Percentiles rank a stretch among this genome's conserved stretches.
Conservation (phyloP, 1,284 basidiomycete species). For the Moniliophthora roreri region DNA sequence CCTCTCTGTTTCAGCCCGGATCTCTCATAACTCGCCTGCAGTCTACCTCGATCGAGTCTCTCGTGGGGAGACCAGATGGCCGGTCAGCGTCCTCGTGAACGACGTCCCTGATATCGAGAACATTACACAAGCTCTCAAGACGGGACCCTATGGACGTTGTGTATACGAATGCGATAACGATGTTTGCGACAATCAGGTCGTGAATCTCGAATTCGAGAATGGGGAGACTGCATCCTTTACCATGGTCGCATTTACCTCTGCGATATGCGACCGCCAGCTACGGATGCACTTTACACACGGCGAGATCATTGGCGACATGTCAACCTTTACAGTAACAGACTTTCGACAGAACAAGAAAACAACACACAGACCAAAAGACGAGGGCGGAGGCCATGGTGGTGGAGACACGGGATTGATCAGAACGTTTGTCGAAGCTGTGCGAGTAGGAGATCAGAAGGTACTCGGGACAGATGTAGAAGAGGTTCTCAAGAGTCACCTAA, state of each 20-base stretch:
- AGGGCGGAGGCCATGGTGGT: constrained; percentile 77
- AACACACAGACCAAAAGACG: constrained; percentile 48
- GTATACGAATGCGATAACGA: constrained; percentile 84
- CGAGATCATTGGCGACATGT: constrained; percentile 84
- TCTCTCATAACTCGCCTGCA: constrained; percentile 26
- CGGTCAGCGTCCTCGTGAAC: constrained; percentile 66
- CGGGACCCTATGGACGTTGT: constrained; percentile 77
- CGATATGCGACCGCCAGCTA: constrained; percentile 74
- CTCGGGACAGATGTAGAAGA: constrained; percentile 70
- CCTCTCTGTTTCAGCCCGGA: constrained; percentile 4
- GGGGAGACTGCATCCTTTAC: constrained; percentile 80
- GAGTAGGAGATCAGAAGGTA: constrained; percentile 54
- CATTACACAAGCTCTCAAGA: constrained; percentile 59
- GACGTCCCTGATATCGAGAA: constrained; percentile 80
- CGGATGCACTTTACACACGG: constrained; percentile 80
- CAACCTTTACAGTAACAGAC: constrained; percentile 72
- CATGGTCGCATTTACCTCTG: constrained; percentile 74
- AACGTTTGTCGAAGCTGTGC: constrained; percentile 74
- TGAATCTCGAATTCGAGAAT: constrained; percentile 79
- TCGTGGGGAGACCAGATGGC: constrained; percentile 61
- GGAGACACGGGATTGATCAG: constrained; percentile 75
- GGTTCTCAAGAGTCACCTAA: constrained; percentile 74
- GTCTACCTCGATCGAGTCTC: constrained; percentile 72
- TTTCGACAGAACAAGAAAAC: constrained; percentile 60
- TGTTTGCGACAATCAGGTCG: constrained; percentile 81